phyloP scores from a whole-genome alignment of 1,284 basidiomycete species.

The Entoloma clypeatum region DNA sequence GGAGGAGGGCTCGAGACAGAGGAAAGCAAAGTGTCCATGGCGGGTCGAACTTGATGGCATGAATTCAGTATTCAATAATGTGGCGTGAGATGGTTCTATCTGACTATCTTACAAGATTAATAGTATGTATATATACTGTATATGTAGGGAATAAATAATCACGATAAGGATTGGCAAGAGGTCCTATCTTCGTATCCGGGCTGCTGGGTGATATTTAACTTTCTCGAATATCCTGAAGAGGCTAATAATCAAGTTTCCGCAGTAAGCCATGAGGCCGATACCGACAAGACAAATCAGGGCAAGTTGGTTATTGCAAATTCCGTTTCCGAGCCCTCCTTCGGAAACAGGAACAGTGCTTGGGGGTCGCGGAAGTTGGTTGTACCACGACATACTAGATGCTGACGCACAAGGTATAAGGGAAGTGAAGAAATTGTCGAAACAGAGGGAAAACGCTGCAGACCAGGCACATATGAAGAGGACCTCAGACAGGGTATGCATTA shows the following conservation, averaged over 20 bases:
- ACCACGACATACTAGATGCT: slow-evolving; percentile 59
- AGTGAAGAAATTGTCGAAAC: slow-evolving; percentile 91
- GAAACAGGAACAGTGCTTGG: slow-evolving; percentile 38
- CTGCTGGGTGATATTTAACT: slow-evolving; percentile 57
- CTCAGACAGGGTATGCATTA: slow-evolving; percentile 77
- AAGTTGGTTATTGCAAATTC: slow-evolving; percentile 67
- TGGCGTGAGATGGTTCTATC: too few relatives aligned
- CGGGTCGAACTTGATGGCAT: not conserved
- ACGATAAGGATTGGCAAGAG: slow-evolving; percentile 3
- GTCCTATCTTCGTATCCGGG: slow-evolving; percentile 14
- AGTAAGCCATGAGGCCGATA: slow-evolving; percentile 73
- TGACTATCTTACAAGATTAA: slow-evolving; percentile 1
- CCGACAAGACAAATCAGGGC: slow-evolving; percentile 73
- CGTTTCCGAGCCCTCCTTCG: slow-evolving; percentile 49
- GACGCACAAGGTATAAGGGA: slow-evolving; percentile 76
- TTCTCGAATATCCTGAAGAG: slow-evolving; percentile 88
- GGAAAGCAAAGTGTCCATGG: slow-evolving; percentile 10
- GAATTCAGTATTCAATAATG: too few relatives aligned
- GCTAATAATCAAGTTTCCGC: slow-evolving; percentile 77
- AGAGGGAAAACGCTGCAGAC: slow-evolving; percentile 85
- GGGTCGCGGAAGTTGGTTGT: slow-evolving; percentile 55
- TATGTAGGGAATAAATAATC: slow-evolving; percentile 2
- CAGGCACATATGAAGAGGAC: slow-evolving; percentile 89
- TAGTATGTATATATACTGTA: slow-evolving; percentile 2
- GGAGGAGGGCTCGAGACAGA: slow-evolving; percentile 6